A percentile compares a stretch with the other conserved stretches of the same genome.
Conservation (phyloP, 192 early-diverging fungal species). For the Coemansia sp. region DNA sequence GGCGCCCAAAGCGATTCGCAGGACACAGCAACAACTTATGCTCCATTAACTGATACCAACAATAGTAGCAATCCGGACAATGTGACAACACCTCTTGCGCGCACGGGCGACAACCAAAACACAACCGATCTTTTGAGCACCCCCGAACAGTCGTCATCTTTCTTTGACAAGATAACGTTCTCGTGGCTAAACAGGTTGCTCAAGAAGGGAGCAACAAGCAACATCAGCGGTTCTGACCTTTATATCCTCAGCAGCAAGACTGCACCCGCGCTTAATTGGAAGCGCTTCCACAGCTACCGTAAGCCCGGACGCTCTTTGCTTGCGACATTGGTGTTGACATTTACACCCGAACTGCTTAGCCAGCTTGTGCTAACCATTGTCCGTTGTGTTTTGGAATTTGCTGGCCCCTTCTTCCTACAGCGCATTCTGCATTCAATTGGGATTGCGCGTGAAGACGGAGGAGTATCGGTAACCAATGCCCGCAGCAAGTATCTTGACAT, state of each 20-base stretch:
- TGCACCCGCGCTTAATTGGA: constrained; percentile 42
- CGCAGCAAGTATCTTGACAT: constrained; percentile 36
- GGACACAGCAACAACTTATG: background rate
- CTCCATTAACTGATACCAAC: background rate
- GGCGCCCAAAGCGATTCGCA: background rate
- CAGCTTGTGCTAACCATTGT: constrained; percentile 44
- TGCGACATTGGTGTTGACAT: constrained; percentile 30
- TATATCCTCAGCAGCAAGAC: constrained; percentile 56
- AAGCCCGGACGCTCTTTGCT: constrained; percentile 34
- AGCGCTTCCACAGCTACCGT: constrained; percentile 20
- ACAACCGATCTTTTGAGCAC: constrained; percentile 21
- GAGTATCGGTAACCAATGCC: background rate
- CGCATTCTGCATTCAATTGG: constrained; percentile 60
- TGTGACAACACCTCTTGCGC: constrained; percentile 27
- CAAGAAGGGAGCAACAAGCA: constrained; percentile 51
- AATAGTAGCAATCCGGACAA: background rate
- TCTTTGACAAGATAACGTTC: constrained; percentile 49
- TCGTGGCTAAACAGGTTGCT: constrained; percentile 65
- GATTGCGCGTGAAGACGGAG: constrained; percentile 54
- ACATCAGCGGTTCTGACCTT: constrained; percentile 61
- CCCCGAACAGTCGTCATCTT: constrained; percentile 30
- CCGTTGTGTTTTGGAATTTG: constrained; percentile 43
- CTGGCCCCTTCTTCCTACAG: constrained; percentile 61
- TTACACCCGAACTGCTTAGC: constrained; percentile 44
- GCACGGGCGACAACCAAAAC: constrained; percentile 7